Conservation (phyloP, 352 stramenopile species). For the Phytophthora nicotianae region DNA sequence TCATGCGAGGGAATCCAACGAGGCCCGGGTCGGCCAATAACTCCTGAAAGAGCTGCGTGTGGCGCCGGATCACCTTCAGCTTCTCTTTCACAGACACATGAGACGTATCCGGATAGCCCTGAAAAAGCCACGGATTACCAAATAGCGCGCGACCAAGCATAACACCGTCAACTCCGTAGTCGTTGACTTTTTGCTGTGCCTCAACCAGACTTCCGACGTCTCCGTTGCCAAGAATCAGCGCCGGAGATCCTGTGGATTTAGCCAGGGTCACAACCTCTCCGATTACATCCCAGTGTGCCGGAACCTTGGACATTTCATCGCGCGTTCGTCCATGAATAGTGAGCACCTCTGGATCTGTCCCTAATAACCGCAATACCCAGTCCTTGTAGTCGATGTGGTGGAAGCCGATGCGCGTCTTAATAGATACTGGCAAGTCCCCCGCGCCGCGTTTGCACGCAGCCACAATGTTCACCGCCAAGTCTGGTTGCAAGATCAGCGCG, state of each 20-base stretch:
- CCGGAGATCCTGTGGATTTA: conserved; percentile 49
- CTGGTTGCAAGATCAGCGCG: conserved; percentile 65
- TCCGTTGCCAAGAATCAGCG: conserved; percentile 82
- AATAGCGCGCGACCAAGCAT: conserved; percentile 84
- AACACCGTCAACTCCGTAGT: conserved; percentile 76
- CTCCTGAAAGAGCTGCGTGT: conserved; percentile 76
- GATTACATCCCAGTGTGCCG: conserved; percentile 84
- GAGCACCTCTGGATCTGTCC: conserved; percentile 71
- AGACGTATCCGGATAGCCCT: conserved; percentile 57
- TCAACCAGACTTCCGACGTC: conserved; percentile 75
- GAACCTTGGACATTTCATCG: conserved; percentile 85
- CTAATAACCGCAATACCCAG: conserved; percentile 74
- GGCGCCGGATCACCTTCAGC: conserved; percentile 60
- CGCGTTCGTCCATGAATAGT: conserved; percentile 81
- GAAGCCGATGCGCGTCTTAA: conserved; percentile 87
- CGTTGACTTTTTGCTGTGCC: conserved; percentile 63
- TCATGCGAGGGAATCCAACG: conserved; percentile 75
- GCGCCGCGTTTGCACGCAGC: conserved; percentile 70
- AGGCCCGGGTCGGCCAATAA: conserved; percentile 50
- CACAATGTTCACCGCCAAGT: conserved; percentile 69
- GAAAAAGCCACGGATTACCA: conserved; percentile 85
- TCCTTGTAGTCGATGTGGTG: conserved; percentile 78
- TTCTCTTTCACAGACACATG: conserved; percentile 60
- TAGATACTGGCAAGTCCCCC: conserved; percentile 64
- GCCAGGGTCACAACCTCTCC: conserved; percentile 69